A percentile compares a stretch with the other conserved stretches of the same genome.
Evolutionary conservation across 2,329 filamentous ascomycete species (phyloP).

Genomic region (Ustulina deusta): DNA sequence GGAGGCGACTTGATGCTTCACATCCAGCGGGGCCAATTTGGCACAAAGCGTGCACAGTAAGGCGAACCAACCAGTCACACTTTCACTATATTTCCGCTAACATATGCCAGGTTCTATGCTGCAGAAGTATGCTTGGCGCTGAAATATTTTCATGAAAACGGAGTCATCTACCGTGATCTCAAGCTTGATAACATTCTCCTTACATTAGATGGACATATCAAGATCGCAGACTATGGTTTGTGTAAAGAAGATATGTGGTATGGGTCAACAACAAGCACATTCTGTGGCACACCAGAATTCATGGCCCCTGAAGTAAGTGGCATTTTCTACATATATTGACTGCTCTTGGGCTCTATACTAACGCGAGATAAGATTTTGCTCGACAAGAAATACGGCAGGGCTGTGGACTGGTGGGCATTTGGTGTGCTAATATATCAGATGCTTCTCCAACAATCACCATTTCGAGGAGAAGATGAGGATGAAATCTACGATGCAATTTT

Average conservation of each 20-base stretch:
- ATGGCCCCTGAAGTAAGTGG: conserved; percentile 92
- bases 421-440: conserved; percentile 99
- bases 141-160: conserved; percentile 99
- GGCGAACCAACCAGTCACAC: conserved; percentile 52
- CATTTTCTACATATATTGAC: background rate
- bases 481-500: conserved; percentile 99
- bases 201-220: conserved; percentile 96
- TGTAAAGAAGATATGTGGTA: conserved; percentile 99
- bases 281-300: conserved; percentile 99
- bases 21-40: conserved; percentile 96
- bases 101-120: conserved; percentile 81
- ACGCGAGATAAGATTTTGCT: conserved; percentile 78
- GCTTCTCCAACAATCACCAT: conserved; percentile 98
- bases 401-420: conserved; percentile 99
- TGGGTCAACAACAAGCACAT: conserved; percentile 94
- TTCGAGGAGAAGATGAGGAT: conserved; percentile 98
- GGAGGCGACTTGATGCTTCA: conserved; percentile 99
- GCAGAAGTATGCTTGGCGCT: conserved; percentile 96
- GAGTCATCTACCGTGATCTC: conserved; percentile 97
- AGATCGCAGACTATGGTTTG: conserved; percentile 97
- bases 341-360: conserved; percentile 43
- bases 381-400: conserved; percentile 97
- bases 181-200: conserved; percentile 94
- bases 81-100: conserved; percentile 32
- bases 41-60: conserved; percentile 94